phyloP scores from a whole-genome alignment of 257 asterid species.

The Cordia subcordata region DNA sequence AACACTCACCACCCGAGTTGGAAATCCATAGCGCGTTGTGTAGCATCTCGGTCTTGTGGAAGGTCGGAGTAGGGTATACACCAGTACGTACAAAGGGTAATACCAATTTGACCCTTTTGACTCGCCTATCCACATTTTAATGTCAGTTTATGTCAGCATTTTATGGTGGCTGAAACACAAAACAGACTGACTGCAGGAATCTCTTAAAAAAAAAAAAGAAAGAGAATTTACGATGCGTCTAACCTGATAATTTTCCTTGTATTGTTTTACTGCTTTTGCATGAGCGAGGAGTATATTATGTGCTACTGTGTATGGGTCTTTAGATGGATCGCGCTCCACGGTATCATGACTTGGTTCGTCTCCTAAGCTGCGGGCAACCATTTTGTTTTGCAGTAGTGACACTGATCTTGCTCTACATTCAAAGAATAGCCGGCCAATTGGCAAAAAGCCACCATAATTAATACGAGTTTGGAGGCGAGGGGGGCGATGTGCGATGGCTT shows the following conservation, averaged over 20 bases:
- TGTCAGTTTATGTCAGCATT: too few relatives aligned
- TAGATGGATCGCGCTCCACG: background rate
- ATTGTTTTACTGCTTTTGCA: background rate
- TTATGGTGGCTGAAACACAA: too few relatives aligned
- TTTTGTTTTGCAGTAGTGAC: too few relatives aligned
- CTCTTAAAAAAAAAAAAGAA: too few relatives aligned
- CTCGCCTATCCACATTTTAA: background rate
- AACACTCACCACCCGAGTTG: conserved; percentile 10
- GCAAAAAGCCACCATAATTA: too few relatives aligned
- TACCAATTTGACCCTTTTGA: conserved; percentile 13
- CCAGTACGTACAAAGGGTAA: background rate
- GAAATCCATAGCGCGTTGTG: conserved; percentile 1
- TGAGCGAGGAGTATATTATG: conserved; percentile 15
- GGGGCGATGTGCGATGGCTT: too few relatives aligned
- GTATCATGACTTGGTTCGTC: background rate
- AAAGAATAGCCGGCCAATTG: too few relatives aligned
- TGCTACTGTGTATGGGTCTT: conserved; percentile 2
- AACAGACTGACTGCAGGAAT: too few relatives aligned
- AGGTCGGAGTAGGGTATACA: background rate
- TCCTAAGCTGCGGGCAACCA: too few relatives aligned
- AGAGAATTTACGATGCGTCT: too few relatives aligned
- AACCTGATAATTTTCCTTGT: conserved; percentile 9
- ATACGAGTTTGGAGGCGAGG: too few relatives aligned
- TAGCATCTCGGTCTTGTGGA: background rate
- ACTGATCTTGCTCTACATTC: too few relatives aligned